Base-by-base conservation (phyloP, 371 early-diverging fungal species). In the Mortierella sp. region DNA sequence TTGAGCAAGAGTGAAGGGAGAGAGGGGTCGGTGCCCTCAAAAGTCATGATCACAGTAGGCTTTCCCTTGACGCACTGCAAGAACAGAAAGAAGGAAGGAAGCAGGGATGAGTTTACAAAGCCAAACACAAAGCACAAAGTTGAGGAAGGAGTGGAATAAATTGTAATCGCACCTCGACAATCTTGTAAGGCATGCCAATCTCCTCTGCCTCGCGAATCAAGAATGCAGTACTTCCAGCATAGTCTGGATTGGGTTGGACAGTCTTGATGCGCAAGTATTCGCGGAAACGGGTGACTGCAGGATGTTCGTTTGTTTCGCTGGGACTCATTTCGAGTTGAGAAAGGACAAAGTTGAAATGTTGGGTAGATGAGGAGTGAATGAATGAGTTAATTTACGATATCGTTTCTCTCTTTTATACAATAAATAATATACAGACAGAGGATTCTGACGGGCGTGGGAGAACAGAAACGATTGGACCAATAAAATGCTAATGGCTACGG, bases 191-290 rank as follows among this genome's bases (percentile, higher is more conserved):
- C 65, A 94, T 85, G 55, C 90, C 90, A 36, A 95, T 72, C 70
- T 94, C 95, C 9, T 84, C 67, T 3, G 93, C 95, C 72, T 92
- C 88, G 28, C 70, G 62, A 62, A 80, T 71, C 53, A 95, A 86
- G 71, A 93, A 94, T 24, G 57, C 81, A 8, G 81, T 82, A 63
- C 90, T 89, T 47, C 72, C 67, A 2, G 61, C 84, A 68, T 95
- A 95, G 86, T 94, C 95, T 41, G 96, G 96, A 13, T 80, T 85
- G 10, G 96, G 96, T 64, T 95, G 95, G 40, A 93, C 88, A 0
- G 96, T 94, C 73, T 92, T 89, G 83, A 95, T 92, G 50, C 91
- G 88, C 75, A 95, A 85, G 78, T 93, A 95, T 69, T 92, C 88
- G 69, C 90, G 88, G 78, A 95, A 94, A 47, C 91, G 86, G 63